These are phyloP conservation scores for Aspergillus nanangensis DNA, from an alignment of 495 filamentous ascomycete species.

Conservation along the genomic window DNA sequence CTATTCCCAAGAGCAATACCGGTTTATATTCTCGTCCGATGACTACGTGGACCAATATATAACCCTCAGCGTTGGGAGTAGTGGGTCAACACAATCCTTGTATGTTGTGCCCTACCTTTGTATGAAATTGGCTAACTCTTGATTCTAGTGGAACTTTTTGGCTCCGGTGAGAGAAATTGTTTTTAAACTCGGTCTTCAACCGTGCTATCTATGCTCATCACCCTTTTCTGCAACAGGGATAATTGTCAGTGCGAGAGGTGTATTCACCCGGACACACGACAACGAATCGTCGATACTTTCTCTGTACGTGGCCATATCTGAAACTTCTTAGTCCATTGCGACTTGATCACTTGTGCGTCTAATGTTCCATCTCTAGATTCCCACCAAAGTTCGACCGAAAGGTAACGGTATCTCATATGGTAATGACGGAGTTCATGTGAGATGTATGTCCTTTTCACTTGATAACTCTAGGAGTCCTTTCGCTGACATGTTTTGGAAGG, in stretches of 20 bases:
- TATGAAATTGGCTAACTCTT: no score
- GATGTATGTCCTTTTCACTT: conserved; percentile 21
- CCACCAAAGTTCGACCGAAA: no score
- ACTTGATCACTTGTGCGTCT: not conserved
- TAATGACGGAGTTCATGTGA: conserved; percentile 12
- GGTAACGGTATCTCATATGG: no score
- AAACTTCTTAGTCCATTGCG: not conserved
- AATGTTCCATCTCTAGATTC: no score
- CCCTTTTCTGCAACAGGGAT: conserved; percentile 67
- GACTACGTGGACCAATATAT: not conserved
- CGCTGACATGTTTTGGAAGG: conserved; percentile 24
- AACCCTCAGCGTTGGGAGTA: no score
- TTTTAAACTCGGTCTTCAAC: not conserved
- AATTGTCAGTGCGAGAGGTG: conserved; percentile 75
- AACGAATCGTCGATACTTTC: conserved; percentile 71
- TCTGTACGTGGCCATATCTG: conserved; percentile 39
- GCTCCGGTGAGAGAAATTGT: conserved; percentile 11
- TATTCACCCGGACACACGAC: conserved; percentile 71
- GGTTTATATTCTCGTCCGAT: not conserved
- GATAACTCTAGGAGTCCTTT: not conserved
- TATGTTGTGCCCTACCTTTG: no score
- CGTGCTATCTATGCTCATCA: conserved; percentile 1
- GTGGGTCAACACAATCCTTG: no score
- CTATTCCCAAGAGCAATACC: not conserved
- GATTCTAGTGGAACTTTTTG: conserved; percentile 12